These are phyloP conservation scores for Phytophthora pisi DNA, from an alignment of 352 stramenopile genomes.

Conservation along the genomic window DNA sequence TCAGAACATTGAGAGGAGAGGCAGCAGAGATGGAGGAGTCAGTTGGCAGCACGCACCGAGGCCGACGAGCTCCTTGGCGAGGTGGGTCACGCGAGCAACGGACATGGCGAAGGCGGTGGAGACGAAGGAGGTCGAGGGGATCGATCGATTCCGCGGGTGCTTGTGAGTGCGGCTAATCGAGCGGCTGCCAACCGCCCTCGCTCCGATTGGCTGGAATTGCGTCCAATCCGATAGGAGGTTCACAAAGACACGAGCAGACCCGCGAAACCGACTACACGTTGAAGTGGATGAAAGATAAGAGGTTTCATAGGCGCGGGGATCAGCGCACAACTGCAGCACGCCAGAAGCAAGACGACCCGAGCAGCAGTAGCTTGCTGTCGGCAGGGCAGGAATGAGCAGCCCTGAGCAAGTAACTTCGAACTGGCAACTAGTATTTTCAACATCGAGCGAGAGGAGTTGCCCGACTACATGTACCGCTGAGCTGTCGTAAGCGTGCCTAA, in stretches of 20 bases:
- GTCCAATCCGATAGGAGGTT: background rate
- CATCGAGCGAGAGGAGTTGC: too few species aligned
- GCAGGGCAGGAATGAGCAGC: too few species aligned
- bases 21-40: background rate
- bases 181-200: constrained; percentile 3
- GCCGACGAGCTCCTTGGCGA: constrained; percentile 57
- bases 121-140: background rate
- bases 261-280: background rate
- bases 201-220: background rate
- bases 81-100: constrained; percentile 43
- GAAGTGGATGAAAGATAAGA: background rate
- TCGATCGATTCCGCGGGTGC: constrained; percentile 14
- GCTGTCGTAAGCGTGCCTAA: too few species aligned
- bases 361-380: too few species aligned
- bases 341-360: too few species aligned
- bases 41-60: constrained; percentile 44
- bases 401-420: too few species aligned
- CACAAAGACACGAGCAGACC: constrained; percentile 2
- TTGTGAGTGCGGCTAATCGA: constrained; percentile 1
- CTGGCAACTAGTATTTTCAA: too few species aligned
- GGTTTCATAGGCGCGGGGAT: background rate
- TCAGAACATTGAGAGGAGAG: background rate
- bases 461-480: too few species aligned
- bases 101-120: constrained; percentile 19
- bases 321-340: too few species aligned